These are phyloP conservation scores for Pelagophyceae sp. DNA, from an alignment of 352 stramenopile species.

Conservation along the genomic window DNA sequence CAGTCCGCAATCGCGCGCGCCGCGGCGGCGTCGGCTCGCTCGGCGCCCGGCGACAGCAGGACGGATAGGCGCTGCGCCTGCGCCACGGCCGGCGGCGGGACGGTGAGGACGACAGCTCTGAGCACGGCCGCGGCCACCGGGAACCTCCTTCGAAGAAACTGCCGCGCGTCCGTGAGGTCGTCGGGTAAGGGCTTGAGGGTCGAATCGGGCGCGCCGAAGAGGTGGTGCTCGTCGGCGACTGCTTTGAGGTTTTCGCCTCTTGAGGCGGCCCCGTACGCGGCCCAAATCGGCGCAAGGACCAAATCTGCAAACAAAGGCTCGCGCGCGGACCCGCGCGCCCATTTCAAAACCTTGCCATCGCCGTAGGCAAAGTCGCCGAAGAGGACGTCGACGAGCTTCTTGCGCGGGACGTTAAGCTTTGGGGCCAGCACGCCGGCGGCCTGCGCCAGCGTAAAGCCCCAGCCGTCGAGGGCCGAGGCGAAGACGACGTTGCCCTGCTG, in stretches of 20 bases:
- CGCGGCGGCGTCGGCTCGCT: background rate
- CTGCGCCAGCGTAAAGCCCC: slow-evolving; percentile 85
- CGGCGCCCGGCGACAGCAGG: background rate
- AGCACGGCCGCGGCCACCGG: background rate
- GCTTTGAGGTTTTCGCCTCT: no score
- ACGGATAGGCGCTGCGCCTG: background rate
- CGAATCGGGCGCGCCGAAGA: background rate
- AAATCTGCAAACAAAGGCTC: background rate
- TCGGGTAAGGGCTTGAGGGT: background rate
- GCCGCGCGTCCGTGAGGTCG: background rate
- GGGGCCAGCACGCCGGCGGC: slow-evolving; percentile 59
- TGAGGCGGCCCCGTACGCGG: background rate
- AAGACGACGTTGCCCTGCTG: slow-evolving; percentile 90
- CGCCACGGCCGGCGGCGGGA: background rate
- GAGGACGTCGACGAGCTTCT: slow-evolving; percentile 42
- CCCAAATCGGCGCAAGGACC: background rate
- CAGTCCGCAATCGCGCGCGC: background rate
- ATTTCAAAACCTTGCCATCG: slow-evolving; percentile 48
- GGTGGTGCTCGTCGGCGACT: background rate
- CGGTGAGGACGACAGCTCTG: background rate
- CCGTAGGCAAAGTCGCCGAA: slow-evolving; percentile 54
- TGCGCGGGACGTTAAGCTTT: slow-evolving; percentile 33
- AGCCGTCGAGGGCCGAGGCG: slow-evolving; percentile 81
- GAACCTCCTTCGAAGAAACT: background rate
- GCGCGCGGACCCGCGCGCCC: background rate